These are phyloP conservation scores for Dillenia suffruticosa DNA, from an alignment of 164 flowering plant genomes.

Conservation along the genomic window DNA sequence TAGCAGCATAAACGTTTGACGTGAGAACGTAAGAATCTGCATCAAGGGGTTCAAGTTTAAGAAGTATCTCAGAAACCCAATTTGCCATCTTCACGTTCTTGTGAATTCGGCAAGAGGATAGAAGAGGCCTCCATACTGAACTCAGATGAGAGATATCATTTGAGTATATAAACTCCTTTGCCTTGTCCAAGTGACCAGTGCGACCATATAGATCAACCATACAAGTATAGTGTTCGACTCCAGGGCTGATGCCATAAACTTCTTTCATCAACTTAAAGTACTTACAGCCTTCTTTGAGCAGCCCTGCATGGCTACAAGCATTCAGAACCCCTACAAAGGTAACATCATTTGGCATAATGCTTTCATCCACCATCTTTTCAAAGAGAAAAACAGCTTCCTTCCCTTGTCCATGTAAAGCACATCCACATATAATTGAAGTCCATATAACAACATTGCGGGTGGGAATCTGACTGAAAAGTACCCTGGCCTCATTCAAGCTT, in stretches of 20 bases:
- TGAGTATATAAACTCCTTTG: conserved; percentile 43
- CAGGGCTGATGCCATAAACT: conserved; percentile 44
- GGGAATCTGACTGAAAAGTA: conserved; percentile 27
- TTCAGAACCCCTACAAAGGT: conserved; percentile 54
- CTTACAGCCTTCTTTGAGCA: conserved; percentile 50
- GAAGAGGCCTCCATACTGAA: conserved; percentile 58
- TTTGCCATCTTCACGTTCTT: conserved; percentile 45
- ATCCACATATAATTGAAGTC: conserved; percentile 61
- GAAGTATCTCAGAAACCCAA: conserved; percentile 38
- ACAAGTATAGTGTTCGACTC: conserved; percentile 57
- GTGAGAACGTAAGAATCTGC: conserved; percentile 38
- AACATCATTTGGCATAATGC: conserved; percentile 59
- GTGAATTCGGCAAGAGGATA: conserved; percentile 62
- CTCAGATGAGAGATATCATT: conserved; percentile 29
- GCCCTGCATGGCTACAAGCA: conserved; percentile 72
- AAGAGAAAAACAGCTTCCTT: conserved; percentile 44
- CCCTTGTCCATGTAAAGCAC: conserved; percentile 58
- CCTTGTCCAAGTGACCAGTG: conserved; percentile 50
- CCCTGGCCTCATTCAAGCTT: conserved; percentile 43
- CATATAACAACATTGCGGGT: conserved; percentile 44
- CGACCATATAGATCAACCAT: conserved; percentile 81
- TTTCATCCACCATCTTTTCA: conserved; percentile 47
- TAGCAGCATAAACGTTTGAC: conserved; percentile 43
- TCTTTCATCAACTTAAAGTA: conserved; percentile 58
- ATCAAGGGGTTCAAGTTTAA: conserved; percentile 37